A percentile compares a stretch with the other conserved stretches of the same genome.
Conservation (phyloP, 176 grass and related monocot genomes). For the Dendrocalamus sinicus region DNA sequence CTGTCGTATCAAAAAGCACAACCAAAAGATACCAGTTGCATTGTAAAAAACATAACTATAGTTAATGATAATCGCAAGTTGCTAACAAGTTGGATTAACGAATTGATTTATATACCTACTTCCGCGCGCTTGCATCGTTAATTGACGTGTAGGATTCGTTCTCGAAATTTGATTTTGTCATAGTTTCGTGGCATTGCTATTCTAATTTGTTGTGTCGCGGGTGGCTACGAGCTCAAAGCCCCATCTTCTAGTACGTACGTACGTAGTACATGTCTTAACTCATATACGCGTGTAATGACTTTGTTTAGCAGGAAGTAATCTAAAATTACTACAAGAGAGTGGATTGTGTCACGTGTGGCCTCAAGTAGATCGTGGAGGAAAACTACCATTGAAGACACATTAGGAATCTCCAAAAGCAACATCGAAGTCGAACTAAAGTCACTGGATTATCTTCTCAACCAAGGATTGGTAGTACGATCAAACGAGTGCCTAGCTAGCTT, state of each 20-base stretch:
- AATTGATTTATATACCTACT: neutral
- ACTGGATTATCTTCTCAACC: neutral
- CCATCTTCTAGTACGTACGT: too few species aligned
- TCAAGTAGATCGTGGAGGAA: neutral
- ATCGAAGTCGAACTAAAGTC: neutral
- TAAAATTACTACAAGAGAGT: neutral
- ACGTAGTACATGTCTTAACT: neutral
- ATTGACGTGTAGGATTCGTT: neutral
- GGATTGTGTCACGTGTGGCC: neutral
- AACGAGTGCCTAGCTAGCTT: neutral
- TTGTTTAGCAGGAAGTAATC: neutral
- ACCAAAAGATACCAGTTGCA: fast-evolving
- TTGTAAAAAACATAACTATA: too few species aligned
- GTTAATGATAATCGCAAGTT: neutral
- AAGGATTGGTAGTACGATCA: slow-evolving; percentile 16
- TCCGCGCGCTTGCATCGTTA: neutral
- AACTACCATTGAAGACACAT: neutral
- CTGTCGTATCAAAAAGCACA: too few species aligned
- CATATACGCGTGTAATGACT: neutral
- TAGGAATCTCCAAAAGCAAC: neutral
- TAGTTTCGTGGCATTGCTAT: neutral
- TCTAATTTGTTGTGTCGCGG: too few species aligned
- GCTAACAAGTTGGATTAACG: neutral
- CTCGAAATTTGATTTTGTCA: neutral
- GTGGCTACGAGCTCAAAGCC: too few species aligned